phyloP scores from a whole-genome alignment of 2,329 filamentous ascomycete genomes.

The Cryphonectria parasitica region DNA sequence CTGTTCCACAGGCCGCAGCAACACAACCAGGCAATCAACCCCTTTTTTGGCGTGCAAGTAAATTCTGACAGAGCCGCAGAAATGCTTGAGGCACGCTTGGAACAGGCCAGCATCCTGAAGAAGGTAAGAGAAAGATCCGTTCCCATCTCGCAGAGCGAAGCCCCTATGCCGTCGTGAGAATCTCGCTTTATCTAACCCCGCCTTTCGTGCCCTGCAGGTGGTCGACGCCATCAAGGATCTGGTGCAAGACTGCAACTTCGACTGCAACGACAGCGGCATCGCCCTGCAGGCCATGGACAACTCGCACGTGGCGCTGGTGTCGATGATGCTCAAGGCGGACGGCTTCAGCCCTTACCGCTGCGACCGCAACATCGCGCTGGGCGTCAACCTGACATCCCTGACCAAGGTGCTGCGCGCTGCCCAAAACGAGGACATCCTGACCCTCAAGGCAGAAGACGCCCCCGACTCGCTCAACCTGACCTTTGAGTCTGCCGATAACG shows the following conservation, averaged over 20 bases:
- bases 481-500: constrained; percentile 87
- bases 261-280: constrained; percentile 99
- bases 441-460: constrained; percentile 95
- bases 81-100: constrained; percentile 96
- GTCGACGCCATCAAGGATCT: constrained; percentile 99
- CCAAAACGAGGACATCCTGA: constrained; percentile 92
- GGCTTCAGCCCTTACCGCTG: constrained; percentile 94
- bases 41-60: constrained; percentile 28
- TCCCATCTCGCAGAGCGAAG: background rate
- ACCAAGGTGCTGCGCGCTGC: constrained; percentile 97
- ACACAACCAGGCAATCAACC: background rate
- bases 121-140: constrained; percentile 65
- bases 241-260: constrained; percentile 99
- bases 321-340: constrained; percentile 97
- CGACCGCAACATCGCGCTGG: constrained; percentile 97
- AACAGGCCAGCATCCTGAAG: constrained; percentile 92
- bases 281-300: constrained; percentile 99
- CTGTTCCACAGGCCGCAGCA: constrained; percentile 14
- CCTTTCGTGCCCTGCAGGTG: constrained; percentile 60
- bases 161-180: constrained; percentile 3
- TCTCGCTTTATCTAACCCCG: constrained; percentile 30
- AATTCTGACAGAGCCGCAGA: constrained; percentile 47
- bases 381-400: constrained; percentile 93
- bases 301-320: constrained; percentile 97
- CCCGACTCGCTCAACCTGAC: constrained; percentile 94